Percentiles rank a stretch among this genome's conserved stretches.
These are phyloP conservation scores for Fusarium sp. DNA, from an alignment of 2,329 filamentous ascomycete genomes.

Conservation along the genomic window DNA sequence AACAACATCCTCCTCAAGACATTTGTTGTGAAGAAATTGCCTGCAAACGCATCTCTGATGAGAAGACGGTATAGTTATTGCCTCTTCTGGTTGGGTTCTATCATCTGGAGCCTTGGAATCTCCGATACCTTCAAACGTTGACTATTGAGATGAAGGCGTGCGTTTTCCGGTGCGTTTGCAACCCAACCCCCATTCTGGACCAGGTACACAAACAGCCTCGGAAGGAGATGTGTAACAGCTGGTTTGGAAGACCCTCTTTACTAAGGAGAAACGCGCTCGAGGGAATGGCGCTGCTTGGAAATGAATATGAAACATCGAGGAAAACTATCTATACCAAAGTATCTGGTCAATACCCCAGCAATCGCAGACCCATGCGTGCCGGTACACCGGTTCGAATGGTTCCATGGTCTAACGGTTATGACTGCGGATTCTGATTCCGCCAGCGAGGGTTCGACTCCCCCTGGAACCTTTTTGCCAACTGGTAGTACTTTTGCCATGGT, in stretches of 20 bases:
- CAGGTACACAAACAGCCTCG: neutral
- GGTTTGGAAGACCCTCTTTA: too few species aligned
- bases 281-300: too few species aligned
- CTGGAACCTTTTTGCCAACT: conserved; percentile 33
- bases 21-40: neutral
- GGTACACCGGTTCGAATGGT: conserved; percentile 3
- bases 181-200: neutral
- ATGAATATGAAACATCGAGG: too few species aligned
- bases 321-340: neutral
- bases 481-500: neutral
- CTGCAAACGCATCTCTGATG: neutral
- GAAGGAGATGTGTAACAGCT: too few species aligned
- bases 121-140: neutral
- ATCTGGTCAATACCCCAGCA: neutral
- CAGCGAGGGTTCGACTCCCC: conserved; percentile 43
- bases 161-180: neutral
- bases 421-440: conserved; percentile 45
- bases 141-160: neutral
- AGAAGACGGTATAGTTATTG: neutral
- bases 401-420: conserved; percentile 40
- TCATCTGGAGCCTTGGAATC: neutral
- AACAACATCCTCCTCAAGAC: neutral
- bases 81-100: neutral
- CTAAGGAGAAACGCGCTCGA: too few species aligned
- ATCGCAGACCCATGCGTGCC: neutral